Conservation (phyloP, 2,329 filamentous ascomycete species). For the Trichoderma sp. region DNA sequence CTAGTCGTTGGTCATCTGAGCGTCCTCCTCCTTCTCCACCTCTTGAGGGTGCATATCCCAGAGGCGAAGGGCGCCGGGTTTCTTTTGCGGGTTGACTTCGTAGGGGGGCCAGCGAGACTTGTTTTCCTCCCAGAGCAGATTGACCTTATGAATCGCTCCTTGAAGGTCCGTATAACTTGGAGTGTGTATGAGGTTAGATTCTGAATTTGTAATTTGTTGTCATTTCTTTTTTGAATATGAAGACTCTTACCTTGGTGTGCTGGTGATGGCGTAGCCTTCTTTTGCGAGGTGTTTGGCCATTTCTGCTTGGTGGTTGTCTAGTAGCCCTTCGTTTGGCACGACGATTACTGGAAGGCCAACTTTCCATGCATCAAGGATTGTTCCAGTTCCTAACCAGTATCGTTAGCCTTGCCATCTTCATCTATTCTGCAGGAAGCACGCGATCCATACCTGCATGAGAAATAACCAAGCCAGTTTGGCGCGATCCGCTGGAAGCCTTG, state of each 20-base stretch:
- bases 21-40: conserved; percentile 36
- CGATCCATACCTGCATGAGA: conserved; percentile 66
- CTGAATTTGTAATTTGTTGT: not conserved
- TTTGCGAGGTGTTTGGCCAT: conserved; percentile 73
- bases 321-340: conserved; percentile 77
- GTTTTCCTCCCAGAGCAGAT: conserved; percentile 37
- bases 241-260: conserved; percentile 58
- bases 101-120: conserved; percentile 37
- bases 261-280: conserved; percentile 75
- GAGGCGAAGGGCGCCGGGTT: conserved; percentile 27
- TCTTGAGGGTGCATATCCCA: conserved; percentile 38
- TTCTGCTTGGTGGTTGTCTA: conserved; percentile 90
- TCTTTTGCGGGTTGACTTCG: conserved; percentile 23
- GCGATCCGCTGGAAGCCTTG: conserved; percentile 44
- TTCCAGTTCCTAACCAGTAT: conserved; percentile 69
- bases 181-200: not conserved
- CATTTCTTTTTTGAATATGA: not conserved
- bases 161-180: conserved; percentile 34
- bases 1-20: conserved; percentile 42
- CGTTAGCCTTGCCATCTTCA: not conserved
- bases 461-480: conserved; percentile 70
- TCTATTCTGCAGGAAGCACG: not conserved
- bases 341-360: conserved; percentile 76
- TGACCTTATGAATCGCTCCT: conserved; percentile 39
- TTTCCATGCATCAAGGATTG: conserved; percentile 79